Conservation (phyloP, 768 basidiomycete genomes). For the Leccinum obscurum region DNA sequence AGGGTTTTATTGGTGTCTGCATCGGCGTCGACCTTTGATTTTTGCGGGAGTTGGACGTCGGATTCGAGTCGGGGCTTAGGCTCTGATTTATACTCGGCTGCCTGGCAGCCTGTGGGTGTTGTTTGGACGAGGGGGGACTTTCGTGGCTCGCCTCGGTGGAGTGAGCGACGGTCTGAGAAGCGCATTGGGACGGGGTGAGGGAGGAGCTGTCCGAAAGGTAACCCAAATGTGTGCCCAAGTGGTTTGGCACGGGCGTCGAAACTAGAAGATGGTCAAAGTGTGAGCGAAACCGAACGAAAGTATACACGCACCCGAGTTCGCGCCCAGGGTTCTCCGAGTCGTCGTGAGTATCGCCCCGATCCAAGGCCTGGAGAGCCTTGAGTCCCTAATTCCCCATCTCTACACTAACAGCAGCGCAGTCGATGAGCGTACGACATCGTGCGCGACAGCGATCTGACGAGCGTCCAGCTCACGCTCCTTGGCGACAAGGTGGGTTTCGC, state of each 20-base stretch:
- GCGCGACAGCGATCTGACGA: too few relatives aligned
- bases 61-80: neutral
- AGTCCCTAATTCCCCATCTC: too few relatives aligned
- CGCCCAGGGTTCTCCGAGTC: neutral
- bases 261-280: too few relatives aligned
- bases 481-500: too few relatives aligned
- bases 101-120: constrained; percentile 1
- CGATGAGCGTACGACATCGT: too few relatives aligned
- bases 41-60: constrained; percentile 18
- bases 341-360: too few relatives aligned
- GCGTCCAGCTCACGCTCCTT: too few relatives aligned
- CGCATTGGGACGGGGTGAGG: constrained; percentile 71
- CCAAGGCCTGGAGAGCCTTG: too few relatives aligned
- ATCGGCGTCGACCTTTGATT: constrained; percentile 4
- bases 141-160: constrained; percentile 23
- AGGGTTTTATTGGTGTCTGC: too few relatives aligned
- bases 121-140: neutral
- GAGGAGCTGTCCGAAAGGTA: neutral
- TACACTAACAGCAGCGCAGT: too few relatives aligned
- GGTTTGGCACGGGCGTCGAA: constrained; percentile 8
- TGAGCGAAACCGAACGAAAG: too few relatives aligned
- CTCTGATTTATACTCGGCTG: too few relatives aligned
- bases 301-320: constrained; percentile 4
- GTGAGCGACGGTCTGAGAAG: constrained; percentile 29
- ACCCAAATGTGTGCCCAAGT: constrained; percentile 3